Percentiles rank a stretch among this genome's conserved stretches.
Conservation (phyloP, 2,329 filamentous ascomycete species). For the Monosporascus sp. region DNA sequence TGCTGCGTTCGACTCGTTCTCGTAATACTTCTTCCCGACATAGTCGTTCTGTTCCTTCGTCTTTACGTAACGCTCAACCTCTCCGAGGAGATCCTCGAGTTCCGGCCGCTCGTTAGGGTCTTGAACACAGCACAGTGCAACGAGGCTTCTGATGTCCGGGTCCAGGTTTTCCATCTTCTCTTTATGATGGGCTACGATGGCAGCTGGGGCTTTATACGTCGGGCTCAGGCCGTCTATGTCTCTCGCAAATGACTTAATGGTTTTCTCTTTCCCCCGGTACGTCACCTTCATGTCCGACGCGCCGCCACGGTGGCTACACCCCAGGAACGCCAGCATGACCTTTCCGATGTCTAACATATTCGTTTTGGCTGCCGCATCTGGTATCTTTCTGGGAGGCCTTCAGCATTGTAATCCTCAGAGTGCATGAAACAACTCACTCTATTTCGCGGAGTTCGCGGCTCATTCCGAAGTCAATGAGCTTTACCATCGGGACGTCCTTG, state of each 20-base stretch:
- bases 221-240: slow-evolving; percentile 8
- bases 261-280: slow-evolving; percentile 1
- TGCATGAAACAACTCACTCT: slow-evolving; percentile 2
- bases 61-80: slow-evolving; percentile 9
- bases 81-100: slow-evolving; percentile 10
- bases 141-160: slow-evolving; percentile 10
- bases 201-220: neutral
- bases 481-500: slow-evolving; percentile 8
- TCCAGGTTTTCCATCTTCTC: slow-evolving; percentile 13
- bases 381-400: neutral
- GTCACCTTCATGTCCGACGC: slow-evolving; percentile 9
- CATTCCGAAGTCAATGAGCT: slow-evolving; percentile 17
- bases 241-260: slow-evolving; percentile 4
- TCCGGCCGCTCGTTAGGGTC: slow-evolving; percentile 5
- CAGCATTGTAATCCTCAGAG: neutral
- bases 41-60: slow-evolving; percentile 2
- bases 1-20: slow-evolving; percentile 6
- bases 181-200: slow-evolving; percentile 3
- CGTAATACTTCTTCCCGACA: neutral
- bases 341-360: slow-evolving; percentile 10
- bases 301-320: slow-evolving; percentile 5
- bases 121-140: slow-evolving; percentile 10
- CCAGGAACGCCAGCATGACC: slow-evolving; percentile 14
- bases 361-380: slow-evolving; percentile 2
- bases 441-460: slow-evolving; percentile 1